A percentile compares a stretch with the other conserved stretches of the same genome.
Evolutionary conservation across 208 protist genomes (phyloP).

Genomic region (Hexamita inflata): DNA sequence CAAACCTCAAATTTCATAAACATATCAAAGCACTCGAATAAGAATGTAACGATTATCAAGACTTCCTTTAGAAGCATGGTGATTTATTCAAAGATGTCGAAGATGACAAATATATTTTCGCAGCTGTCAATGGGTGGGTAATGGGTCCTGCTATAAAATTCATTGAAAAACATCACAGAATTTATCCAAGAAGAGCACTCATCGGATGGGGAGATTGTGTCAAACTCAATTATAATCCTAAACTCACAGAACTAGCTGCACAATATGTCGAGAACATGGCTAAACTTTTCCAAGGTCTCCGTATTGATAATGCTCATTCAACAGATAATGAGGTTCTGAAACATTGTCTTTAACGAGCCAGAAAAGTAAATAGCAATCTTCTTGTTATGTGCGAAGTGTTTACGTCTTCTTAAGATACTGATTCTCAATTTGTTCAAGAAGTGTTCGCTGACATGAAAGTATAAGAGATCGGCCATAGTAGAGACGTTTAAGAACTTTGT

Average conservation of each 20-base stretch:
- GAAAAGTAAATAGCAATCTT: not conserved
- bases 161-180: not conserved
- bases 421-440: not conserved
- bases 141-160: not conserved
- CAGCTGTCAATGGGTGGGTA: conserved; percentile 27
- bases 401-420: not conserved
- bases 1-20: too few species aligned
- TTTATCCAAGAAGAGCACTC: conserved; percentile 53
- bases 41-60: too few species aligned
- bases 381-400: conserved; percentile 10
- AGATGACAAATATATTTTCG: not conserved
- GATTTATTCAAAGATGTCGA: not conserved
- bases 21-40: too few species aligned
- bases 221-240: conserved; percentile 47
- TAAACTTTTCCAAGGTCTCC: conserved; percentile 49
- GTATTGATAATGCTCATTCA: conserved; percentile 59
- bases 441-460: too few species aligned
- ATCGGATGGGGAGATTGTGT: conserved; percentile 61
- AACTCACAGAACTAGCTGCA: conserved; percentile 39
- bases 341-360: not conserved
- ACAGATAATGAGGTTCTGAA: conserved; percentile 41
- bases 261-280: too few species aligned
- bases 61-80: too few species aligned
- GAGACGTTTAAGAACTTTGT: too few species aligned
- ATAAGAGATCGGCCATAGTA: too few species aligned